Evolutionary conservation across 441 rosid species (phyloP).

Genomic region (Gossypium gossypioides): DNA sequence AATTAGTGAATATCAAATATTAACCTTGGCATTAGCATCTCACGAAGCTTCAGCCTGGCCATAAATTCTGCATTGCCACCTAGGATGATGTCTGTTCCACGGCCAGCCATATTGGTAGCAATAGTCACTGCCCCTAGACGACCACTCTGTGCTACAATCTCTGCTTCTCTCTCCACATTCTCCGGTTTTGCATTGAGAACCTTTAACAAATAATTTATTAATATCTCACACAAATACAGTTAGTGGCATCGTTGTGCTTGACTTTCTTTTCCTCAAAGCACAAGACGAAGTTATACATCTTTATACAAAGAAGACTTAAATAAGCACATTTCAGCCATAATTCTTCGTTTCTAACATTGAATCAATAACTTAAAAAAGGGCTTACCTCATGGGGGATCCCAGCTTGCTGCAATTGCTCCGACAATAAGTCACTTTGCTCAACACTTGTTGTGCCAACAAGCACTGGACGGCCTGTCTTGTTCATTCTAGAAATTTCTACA

Average conservation of each 20-base stretch:
- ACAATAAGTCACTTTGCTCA: slow-evolving; percentile 88
- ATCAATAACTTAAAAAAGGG: slow-evolving; percentile 1
- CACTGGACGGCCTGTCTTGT: slow-evolving; percentile 83
- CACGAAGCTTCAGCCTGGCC: slow-evolving; percentile 96
- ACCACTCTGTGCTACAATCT: slow-evolving; percentile 97
- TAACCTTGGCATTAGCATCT: slow-evolving; percentile 96
- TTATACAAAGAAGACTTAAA: neutral
- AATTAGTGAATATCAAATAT: slow-evolving; percentile 8
- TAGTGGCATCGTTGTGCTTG: neutral
- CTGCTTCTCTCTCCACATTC: slow-evolving; percentile 99
- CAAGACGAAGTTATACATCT: neutral
- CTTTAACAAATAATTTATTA: slow-evolving; percentile 32
- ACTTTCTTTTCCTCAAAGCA: neutral
- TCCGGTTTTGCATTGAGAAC: slow-evolving; percentile 98
- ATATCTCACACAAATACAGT: slow-evolving; percentile 4
- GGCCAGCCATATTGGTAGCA: slow-evolving; percentile 98
- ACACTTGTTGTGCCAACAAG: slow-evolving; percentile 98
- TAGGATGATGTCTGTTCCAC: slow-evolving; percentile 95
- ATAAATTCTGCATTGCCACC: slow-evolving; percentile 97
- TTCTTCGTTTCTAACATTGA: neutral
- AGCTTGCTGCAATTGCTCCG: slow-evolving; percentile 71
- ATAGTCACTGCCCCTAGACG: slow-evolving; percentile 94
- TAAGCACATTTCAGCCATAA: neutral
- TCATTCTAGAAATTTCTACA: slow-evolving; percentile 89
- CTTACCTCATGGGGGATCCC: slow-evolving; percentile 86